Evolutionary conservation across 768 basidiomycete genomes (phyloP), one percentile per base, ranked within the genome.

Genomic region (Boletus sp.): DNA sequence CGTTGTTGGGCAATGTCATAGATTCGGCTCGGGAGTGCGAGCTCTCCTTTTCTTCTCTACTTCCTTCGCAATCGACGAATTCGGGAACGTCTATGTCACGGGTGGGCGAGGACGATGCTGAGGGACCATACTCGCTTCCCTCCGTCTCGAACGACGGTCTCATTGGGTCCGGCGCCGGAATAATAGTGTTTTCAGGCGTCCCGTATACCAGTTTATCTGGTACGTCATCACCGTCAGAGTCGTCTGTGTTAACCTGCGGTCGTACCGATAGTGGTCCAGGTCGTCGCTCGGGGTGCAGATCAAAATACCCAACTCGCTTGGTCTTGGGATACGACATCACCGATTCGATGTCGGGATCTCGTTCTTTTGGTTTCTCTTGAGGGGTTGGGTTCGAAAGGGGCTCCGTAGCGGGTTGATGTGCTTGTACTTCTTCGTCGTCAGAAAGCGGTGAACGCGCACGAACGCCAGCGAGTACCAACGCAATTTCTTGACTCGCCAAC

Each of bases 281-380:
- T 37, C 84, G 74, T 42, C 88, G 77, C 42, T 90, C 88, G 11
- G 88, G 88, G 65, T 91, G 88, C 14, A 89, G 62, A 65, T 90
- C 88, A 65, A 91, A 91, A 67, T 91, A 91, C 0, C 87, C 85
- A 27, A 83, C 48, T 17, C 86, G 78, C 42, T 47, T 71, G 42
- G 44, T 39, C 47, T 63, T 73, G 38, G 67, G 72, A 40, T 69
- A 69, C 23, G 67, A 73, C 69, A 72, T 71, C 49, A 73, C 63
- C 13, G 71, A 71, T 21, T 58, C 79, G 5, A 83, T 76, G 57
- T 83, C 80, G 23, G 72, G 70, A 61, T 81, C 81, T 54, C 63
- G 58, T 34, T 54, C 76, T 21, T 79, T 75, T 53, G 80, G 76
- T 47, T 67, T 57, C 63, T 81, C 77, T 46, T 58, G 47, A 3